Base-by-base conservation (phyloP, 805 yeast genomes). In the Wickerhamiella azymoides region DNA sequence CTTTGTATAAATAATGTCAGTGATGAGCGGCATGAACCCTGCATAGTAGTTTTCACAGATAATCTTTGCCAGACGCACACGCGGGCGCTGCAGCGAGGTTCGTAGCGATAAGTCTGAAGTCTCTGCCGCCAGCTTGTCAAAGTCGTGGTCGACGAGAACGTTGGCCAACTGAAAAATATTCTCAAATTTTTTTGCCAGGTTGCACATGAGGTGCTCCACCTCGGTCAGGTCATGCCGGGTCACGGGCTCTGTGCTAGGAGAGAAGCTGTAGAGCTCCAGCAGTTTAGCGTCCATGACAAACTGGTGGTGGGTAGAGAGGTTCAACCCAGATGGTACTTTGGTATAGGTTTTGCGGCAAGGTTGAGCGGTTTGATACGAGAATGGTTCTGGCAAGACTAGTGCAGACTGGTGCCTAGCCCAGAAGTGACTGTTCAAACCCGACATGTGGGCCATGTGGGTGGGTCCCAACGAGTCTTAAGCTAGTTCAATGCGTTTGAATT, bases 81-180 rank as follows among this genome's bases (percentile, higher is more conserved):
- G 72, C 37, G 72, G 70, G 47, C 77, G 69, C 9, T 72, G 59
- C 39, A 80, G 57, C 5, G 79, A 71, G 7, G 74, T 66, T 13
- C 71, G 54, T 7, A 77, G 62, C 35, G 73, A 72, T 2, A 66
- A 62, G 17, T 68, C 60, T 21, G 56, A 50, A n/a, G 63, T 54
- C 16, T 39, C 45, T 10, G 60, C 53, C 2, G 48, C 39, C 9
- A 70, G 36, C 57, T 62, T 50, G 36, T 54, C 47, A 54, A 64
- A 49, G 68, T 71, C 61, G 6, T 70, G 63, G 11, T 67, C 61
- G 10, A 65, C 52, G 43, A 59, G 42, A 45, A 72, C 71, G 3
- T 85, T 85, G 1, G 84, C 71, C n/a, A 72, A 71, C 4, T 69
- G 64, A 2, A 79, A 47, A 16, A 82, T 68, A 10, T 68, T 63